Evolutionary conservation across 2,329 filamentous ascomycete species (phyloP), one percentile per base, ranked within the genome.

Genomic region (Xenosphaeropsis pyriputrescens): DNA sequence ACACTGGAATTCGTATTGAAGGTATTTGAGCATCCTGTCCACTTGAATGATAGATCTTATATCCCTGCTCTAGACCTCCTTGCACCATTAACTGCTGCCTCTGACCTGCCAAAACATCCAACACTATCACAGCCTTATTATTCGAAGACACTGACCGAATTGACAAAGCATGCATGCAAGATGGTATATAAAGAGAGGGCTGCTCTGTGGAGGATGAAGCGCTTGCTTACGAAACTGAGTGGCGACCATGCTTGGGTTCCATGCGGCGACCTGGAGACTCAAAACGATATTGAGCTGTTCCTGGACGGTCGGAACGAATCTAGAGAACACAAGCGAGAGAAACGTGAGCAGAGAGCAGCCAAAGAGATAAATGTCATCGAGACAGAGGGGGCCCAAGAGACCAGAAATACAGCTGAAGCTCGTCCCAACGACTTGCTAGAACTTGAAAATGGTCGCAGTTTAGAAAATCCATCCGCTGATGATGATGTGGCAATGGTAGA

Each of bases 151-250:
- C 67, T 91, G 14, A 77, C 73, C 36, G 72, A 83, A 45, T 69
- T 93, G 39, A 73, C 79, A 14, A 65, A 67, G 33, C 77, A 88
- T 57, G 78, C 75, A 39, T 70, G 74, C 45, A 67, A 72, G 40
- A 78, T 84, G 47, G 74, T 85, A 63, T 75, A 83, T 40, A 79
- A 80, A 51, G 85, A 91, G 53, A 81, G 81, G 44, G 64, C 65
- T 18, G 75, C 77, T 5, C 61, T 89, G 9, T 84, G 79, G 72
- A 75, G 73, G 48, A 76, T 85, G 34, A 85, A 85, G 53, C 74
- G 79, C 46, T 60, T 91, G 36, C 67, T 85, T 46, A 81, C 79
- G 22, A 72, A 73, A 45, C 66, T 91, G 7, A 75, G 80, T 35
- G 85, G 85, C 22, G 85, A 93, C 54, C 72, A 77, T 44, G 75